These are phyloP conservation scores for Mrakia hoshinonis DNA, from an alignment of 768 basidiomycete genomes.

Conservation along the genomic window DNA sequence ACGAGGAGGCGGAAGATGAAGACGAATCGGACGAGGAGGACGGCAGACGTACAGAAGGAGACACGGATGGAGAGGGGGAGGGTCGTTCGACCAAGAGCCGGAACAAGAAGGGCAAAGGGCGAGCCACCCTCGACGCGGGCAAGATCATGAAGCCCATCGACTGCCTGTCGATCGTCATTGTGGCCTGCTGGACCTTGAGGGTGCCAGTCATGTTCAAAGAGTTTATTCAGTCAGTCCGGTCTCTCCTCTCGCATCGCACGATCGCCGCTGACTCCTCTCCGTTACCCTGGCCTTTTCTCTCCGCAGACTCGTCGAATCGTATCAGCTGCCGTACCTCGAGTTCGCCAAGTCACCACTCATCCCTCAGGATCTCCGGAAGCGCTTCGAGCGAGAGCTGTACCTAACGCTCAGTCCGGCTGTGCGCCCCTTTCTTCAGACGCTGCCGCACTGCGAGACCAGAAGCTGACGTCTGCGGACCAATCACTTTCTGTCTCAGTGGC, in stretches of 20 bases:
- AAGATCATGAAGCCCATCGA: conserved; percentile 42
- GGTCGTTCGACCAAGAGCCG: too few species aligned
- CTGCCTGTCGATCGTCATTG: conserved; percentile 58
- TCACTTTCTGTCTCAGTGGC: conserved; percentile 47
- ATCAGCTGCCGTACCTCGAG: conserved; percentile 74
- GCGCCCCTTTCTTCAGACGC: conserved; percentile 35
- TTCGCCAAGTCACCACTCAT: conserved; percentile 50
- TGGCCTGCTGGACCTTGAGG: conserved; percentile 72
- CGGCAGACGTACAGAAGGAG: not conserved
- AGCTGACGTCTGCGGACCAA: conserved; percentile 29
- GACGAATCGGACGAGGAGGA: not conserved
- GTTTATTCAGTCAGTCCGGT: conserved; percentile 54
- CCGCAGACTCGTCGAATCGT: conserved; percentile 60
- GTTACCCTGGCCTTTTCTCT: not conserved
- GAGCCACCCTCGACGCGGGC: not conserved
- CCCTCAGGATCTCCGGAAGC: conserved; percentile 53
- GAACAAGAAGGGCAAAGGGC: conserved; percentile 11
- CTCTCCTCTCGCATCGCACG: not conserved
- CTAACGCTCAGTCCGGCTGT: conserved; percentile 65
- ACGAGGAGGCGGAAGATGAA: conserved; percentile 23
- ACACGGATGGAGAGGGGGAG: conserved; percentile 5
- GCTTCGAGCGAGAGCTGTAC: conserved; percentile 63
- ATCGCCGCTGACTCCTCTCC: not conserved
- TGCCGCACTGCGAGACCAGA: not conserved
- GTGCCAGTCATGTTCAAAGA: conserved; percentile 69